Conservation (phyloP, 805 yeast species). For the Ogataea neopini region DNA sequence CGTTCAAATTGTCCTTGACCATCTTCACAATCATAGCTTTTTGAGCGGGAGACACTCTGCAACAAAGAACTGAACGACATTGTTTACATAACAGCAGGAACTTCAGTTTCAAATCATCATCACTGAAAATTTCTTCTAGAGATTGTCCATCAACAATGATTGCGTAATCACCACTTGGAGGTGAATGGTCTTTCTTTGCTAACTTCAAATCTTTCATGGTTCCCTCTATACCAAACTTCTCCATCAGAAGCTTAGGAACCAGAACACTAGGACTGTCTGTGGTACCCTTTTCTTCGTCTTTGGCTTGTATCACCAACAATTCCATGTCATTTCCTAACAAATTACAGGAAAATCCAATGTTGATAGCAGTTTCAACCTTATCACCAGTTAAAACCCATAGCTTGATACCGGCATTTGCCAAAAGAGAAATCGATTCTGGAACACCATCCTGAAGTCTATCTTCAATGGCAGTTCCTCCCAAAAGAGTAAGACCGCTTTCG, state of each 20-base stretch:
- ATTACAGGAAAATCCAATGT: slow-evolving; percentile 79
- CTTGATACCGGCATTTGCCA: slow-evolving; percentile 74
- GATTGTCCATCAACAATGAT: slow-evolving; percentile 74
- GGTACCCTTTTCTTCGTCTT: slow-evolving; percentile 35
- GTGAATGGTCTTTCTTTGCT: slow-evolving; percentile 62
- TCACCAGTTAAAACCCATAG: slow-evolving; percentile 86
- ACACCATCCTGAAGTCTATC: slow-evolving; percentile 79
- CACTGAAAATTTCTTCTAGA: slow-evolving; percentile 45
- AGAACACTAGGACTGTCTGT: slow-evolving; percentile 24
- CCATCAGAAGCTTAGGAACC: slow-evolving; percentile 48
- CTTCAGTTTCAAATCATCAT: slow-evolving; percentile 44
- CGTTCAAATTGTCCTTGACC: slow-evolving; percentile 64
- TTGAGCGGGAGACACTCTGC: slow-evolving; percentile 83
- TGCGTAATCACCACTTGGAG: slow-evolving; percentile 60
- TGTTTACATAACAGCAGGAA: slow-evolving; percentile 73
- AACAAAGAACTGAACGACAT: slow-evolving; percentile 77
- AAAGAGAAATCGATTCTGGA: slow-evolving; percentile 66
- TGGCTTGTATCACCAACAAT: slow-evolving; percentile 53
- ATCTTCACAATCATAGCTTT: slow-evolving; percentile 72
- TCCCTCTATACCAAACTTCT: slow-evolving; percentile 48
- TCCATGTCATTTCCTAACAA: slow-evolving; percentile 69
- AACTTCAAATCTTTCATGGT: slow-evolving; percentile 43
- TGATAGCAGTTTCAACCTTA: slow-evolving; percentile 80
- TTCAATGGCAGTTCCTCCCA: slow-evolving; percentile 84
- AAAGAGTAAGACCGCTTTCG: slow-evolving; percentile 54